Base-by-base conservation (phyloP, 768 basidiomycete species). In the Termitomyces sp. region DNA sequence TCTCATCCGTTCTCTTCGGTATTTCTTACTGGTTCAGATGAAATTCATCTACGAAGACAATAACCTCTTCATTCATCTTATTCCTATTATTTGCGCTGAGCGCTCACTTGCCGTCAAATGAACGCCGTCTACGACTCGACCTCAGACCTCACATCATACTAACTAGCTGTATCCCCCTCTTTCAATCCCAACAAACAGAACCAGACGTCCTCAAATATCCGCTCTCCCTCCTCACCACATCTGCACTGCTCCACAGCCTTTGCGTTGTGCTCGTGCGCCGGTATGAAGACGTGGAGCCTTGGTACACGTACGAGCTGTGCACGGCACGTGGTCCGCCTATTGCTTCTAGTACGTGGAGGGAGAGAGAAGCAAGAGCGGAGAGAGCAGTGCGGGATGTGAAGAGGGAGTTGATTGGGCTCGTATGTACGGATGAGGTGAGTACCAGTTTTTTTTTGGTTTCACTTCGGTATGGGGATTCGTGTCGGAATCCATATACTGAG, bases 161-260 rank as follows among this genome's bases (percentile, higher is more conserved):
- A n/a, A 27, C 43, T 39, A 39, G 25, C 34, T 16, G 9, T 14
- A 34, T 17, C 23, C 5, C 14, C 2, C 12, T 55, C 2, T 27
- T 21, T 12, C 32, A 6, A n/a, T 19, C 9, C 16, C 8, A 5
- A 45, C 23, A 21, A 55, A 17, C 47, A 86, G 86, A 81, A 58
- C 75, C 79, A 3, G 81, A 83, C 51, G 69, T 83, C 44, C 66
- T 83, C 52, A 75, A 70, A 46, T 83, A 79, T 62, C 77, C 80
- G 3, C 59, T 84, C 12, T 81, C 80, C 14, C 63, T 81, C 14
- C 74, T 88, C 12, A 83, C 86, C 0, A 76, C 73, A 0, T 76
- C 77, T 9, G 80, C 81, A 3, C 62, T 88, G 2, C 63, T 80
- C 8, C 76, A 81, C 2, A 74, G 77, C 3, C 64, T 83, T 17